phyloP scores from a whole-genome alignment of 352 stramenopile species.

The Globisporangium rhizosaccharum region DNA sequence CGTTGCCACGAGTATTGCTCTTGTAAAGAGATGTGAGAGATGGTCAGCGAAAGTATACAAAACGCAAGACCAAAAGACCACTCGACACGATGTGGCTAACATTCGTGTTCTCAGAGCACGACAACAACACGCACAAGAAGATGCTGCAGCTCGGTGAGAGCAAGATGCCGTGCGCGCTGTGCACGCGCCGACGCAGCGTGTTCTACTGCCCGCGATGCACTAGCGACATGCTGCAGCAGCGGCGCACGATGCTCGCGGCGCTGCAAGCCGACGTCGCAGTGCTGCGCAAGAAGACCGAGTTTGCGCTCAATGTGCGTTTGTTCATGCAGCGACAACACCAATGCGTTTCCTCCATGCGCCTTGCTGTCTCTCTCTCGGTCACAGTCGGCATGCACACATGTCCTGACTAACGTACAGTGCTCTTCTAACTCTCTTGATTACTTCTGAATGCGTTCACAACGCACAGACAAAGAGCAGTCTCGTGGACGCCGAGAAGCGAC shows the following conservation, averaged over 20 bases:
- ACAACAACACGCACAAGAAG: neutral
- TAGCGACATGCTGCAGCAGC: slow-evolving; percentile 64
- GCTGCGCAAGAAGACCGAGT: slow-evolving; percentile 73
- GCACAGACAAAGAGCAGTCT: slow-evolving; percentile 41
- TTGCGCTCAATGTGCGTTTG: slow-evolving; percentile 43
- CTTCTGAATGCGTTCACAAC: neutral
- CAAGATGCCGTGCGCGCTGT: slow-evolving; percentile 57
- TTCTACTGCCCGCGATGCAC: slow-evolving; percentile 70
- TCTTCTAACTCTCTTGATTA: no score
- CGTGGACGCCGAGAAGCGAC: slow-evolving; percentile 41
- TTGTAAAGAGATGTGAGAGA: no score
- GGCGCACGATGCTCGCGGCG: slow-evolving; percentile 64
- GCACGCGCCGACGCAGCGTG: slow-evolving; percentile 29
- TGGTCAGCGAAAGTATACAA: no score
- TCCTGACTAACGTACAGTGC: no score
- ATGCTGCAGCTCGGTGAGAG: slow-evolving; percentile 7
- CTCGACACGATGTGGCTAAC: no score
- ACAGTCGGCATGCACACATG: no score
- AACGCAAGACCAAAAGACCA: no score
- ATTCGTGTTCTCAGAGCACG: neutral
- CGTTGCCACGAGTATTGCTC: no score
- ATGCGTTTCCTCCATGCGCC: no score
- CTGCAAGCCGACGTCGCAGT: slow-evolving; percentile 76
- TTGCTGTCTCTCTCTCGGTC: no score
- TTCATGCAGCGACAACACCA: no score